Conservation (phyloP, 2,329 filamentous ascomycete species). For the Hirsutella rhossiliensis region DNA sequence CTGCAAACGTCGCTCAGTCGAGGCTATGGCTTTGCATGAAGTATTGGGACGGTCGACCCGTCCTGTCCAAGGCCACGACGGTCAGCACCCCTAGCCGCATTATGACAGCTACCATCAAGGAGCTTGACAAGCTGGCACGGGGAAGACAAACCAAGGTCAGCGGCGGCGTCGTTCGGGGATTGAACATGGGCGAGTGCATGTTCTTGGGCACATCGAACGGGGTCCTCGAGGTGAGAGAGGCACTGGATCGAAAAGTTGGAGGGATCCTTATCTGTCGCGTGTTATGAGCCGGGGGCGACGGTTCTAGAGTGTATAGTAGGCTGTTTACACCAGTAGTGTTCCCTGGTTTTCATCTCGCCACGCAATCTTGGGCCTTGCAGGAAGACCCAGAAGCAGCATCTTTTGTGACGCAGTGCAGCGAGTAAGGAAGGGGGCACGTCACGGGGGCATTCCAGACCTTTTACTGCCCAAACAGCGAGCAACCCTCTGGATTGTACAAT, state of each 20-base stretch:
- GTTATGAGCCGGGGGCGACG: conserved; percentile 18
- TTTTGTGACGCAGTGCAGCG: too few species aligned
- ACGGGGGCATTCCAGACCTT: too few species aligned
- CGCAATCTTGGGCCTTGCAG: too few species aligned
- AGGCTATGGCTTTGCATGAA: conserved; percentile 84
- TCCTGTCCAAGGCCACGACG: conserved; percentile 53
- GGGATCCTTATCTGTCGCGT: conserved; percentile 68
- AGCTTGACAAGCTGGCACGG: conserved; percentile 53
- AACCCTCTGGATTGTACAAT: too few species aligned
- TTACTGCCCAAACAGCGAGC: too few species aligned
- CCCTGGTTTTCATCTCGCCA: too few species aligned
- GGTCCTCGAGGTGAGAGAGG: conserved; percentile 72
- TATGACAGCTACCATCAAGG: conserved; percentile 51
- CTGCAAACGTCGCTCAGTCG: conserved; percentile 58
- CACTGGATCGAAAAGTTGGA: conserved; percentile 68
- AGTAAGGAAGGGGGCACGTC: too few species aligned
- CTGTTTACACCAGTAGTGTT: conserved; percentile 4
- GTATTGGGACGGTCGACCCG: conserved; percentile 75
- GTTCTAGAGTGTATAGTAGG: conserved; percentile 2
- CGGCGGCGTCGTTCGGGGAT: conserved; percentile 58
- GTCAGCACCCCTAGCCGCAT: conserved; percentile 65
- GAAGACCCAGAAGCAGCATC: too few species aligned
- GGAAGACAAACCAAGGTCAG: conserved; percentile 48
- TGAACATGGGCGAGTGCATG: conserved; percentile 72
- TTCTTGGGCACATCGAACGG: conserved; percentile 69